Percentiles rank a stretch among this genome's conserved stretches.
Evolutionary conservation across 2,329 filamentous ascomycete species (phyloP).

Genomic region (Diaporthe destruens): DNA sequence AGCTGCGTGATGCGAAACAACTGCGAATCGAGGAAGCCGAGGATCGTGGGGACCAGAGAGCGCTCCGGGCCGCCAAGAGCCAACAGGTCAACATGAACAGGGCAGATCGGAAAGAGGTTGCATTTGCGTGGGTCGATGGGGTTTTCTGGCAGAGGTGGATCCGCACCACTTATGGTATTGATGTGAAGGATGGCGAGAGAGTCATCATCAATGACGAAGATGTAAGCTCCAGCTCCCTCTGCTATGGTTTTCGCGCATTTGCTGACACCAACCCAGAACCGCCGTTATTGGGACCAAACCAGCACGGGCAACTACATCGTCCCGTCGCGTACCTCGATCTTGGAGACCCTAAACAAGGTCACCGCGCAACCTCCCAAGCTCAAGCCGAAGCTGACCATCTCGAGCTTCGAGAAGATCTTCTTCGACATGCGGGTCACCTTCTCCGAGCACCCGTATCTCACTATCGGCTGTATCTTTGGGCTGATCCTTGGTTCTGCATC

Average conservation of each 20-base stretch:
- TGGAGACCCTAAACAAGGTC: constrained; percentile 84
- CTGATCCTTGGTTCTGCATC: constrained; percentile 65
- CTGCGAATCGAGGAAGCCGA: constrained; percentile 96
- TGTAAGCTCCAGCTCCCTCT: constrained; percentile 67
- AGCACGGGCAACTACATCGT: constrained; percentile 91
- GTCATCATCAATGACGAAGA: constrained; percentile 98
- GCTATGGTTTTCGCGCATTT: constrained; percentile 26
- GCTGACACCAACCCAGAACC: constrained; percentile 72
- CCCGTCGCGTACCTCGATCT: constrained; percentile 88
- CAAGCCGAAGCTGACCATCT: constrained; percentile 82
- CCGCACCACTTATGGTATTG: constrained; percentile 92
- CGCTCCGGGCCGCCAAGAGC: constrained; percentile 86
- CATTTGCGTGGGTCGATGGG: constrained; percentile 97
- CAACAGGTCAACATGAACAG: constrained; percentile 93
- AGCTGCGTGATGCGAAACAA: constrained; percentile 93
- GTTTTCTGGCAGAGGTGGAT: constrained; percentile 99
- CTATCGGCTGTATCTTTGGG: constrained; percentile 68
- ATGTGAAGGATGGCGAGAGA: constrained; percentile 87
- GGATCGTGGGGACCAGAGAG: constrained; percentile 90
- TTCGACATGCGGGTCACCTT: constrained; percentile 72
- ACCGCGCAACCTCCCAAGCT: constrained; percentile 78
- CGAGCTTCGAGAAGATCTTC: constrained; percentile 78
- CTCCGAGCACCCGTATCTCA: constrained; percentile 70
- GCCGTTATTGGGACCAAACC: constrained; percentile 94
- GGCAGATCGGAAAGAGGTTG: constrained; percentile 87